Base-by-base conservation (phyloP, 2,329 filamentous ascomycete species). In the Cytospora leucostoma region DNA sequence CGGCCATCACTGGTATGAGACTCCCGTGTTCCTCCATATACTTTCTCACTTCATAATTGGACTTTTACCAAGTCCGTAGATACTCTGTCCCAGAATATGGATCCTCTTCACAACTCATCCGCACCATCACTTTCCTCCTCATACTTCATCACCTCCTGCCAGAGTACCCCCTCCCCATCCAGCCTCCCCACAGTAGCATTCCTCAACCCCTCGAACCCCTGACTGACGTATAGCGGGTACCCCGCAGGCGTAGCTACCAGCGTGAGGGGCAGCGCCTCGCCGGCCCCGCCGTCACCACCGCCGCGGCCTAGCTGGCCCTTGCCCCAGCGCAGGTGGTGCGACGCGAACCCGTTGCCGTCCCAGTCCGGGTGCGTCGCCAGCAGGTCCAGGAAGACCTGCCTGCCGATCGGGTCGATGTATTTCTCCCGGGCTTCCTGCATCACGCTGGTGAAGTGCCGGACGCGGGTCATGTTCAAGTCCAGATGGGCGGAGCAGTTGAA, bases 321-420 rank as follows among this genome's bases (percentile, higher is more conserved):
- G 2, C 64, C 64, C 61, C 64, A 65, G 15, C 37, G 53, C 7
- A 65, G 38, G 15, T 63, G 64, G 15, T 21, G 15, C 15, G 61
- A 35, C 15, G 52, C 64, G 17, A 65, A 65, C 1, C 64, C 61
- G 17, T 65, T 59, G 7, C 64, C 64, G 37, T 65, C 64, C 64
- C 64, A 65, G 13, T 49, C 44, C 13, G 61, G 64, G 21, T 65
- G 61, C 17, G 64, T 65, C 12, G 64, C 64, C 10, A 65, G 61
- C 10, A 65, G 49, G 2, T 13, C 47, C 1, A 65, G 64, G 7
- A 50, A 37, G 19, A 65, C 10, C 27, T 63, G 57, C n/a, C 19
- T 27, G 12, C 33, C 40, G 37, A 57, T 35, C 10, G 61, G 52
- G 4, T 17, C 1, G 8, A 65, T 52, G 37, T 49, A 63, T 17